Percentiles rank a stretch among this genome's conserved stretches.
Conservation (phyloP, 495 filamentous ascomycete genomes). For the Penicillium herquei region DNA sequence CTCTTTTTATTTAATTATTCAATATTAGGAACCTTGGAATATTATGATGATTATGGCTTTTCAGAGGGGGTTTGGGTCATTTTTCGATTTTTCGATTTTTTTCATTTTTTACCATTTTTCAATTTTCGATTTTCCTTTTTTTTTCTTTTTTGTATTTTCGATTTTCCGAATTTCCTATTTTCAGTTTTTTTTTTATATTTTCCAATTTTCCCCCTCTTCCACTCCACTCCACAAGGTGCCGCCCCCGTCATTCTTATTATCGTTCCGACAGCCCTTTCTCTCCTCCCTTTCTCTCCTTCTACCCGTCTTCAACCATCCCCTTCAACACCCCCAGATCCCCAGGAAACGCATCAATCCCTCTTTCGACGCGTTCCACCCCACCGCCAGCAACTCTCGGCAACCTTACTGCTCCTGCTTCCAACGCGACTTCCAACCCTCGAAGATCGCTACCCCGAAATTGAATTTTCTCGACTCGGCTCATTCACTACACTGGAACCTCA, state of each 20-base stretch:
- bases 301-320: slow-evolving; percentile 1
- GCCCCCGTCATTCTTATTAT: slow-evolving; percentile 37
- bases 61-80: no score
- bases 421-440: slow-evolving; percentile 3
- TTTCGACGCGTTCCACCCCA: slow-evolving; percentile 11
- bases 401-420: not conserved
- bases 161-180: slow-evolving; percentile 14
- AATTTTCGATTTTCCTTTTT: slow-evolving; percentile 19
- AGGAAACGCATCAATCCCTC: slow-evolving; percentile 23
- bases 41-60: no score
- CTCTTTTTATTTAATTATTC: slow-evolving; percentile 13
- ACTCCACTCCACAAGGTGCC: slow-evolving; percentile 26
- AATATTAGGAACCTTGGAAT: no score
- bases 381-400: slow-evolving; percentile 16
- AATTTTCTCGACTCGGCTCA: not conserved
- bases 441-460: slow-evolving; percentile 1
- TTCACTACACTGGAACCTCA: no score
- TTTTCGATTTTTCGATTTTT: slow-evolving; percentile 14
- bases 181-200: slow-evolving; percentile 18
- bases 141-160: slow-evolving; percentile 22
- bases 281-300: slow-evolving; percentile 10
- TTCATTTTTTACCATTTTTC: slow-evolving; percentile 18
- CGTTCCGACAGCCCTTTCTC: slow-evolving; percentile 23
- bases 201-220: slow-evolving; percentile 21
- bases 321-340: slow-evolving; percentile 4